These are phyloP conservation scores for Teratosphaeriaceae sp. DNA, from an alignment of 2,329 filamentous ascomycete genomes.

Conservation along the genomic window DNA sequence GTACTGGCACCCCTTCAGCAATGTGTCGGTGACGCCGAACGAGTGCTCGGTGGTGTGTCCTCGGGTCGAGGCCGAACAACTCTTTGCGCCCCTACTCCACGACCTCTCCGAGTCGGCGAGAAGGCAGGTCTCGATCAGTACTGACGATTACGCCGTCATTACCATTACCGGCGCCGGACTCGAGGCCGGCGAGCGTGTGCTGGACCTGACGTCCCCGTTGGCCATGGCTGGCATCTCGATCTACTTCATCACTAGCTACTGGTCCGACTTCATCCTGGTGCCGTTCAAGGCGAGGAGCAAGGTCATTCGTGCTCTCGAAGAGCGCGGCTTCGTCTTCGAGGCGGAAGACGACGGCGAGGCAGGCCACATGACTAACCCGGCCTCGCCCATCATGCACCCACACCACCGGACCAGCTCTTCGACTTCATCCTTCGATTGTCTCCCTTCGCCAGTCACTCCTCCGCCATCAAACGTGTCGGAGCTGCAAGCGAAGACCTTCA, in stretches of 20 bases:
- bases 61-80: constrained; percentile 60
- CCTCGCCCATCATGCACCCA: constrained; percentile 49
- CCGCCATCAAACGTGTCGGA: constrained; percentile 72
- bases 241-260: constrained; percentile 98
- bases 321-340: constrained; percentile 78
- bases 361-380: constrained; percentile 41
- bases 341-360: constrained; percentile 46
- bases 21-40: constrained; percentile 84
- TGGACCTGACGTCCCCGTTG: constrained; percentile 84
- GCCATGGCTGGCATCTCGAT: constrained; percentile 91
- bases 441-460: constrained; percentile 57
- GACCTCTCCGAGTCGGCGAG: constrained; percentile 47
- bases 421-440: constrained; percentile 39
- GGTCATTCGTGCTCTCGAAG: constrained; percentile 70
- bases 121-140: constrained; percentile 61
- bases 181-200: constrained; percentile 82
- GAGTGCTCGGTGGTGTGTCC: constrained; percentile 93
- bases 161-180: constrained; percentile 85
- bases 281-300: constrained; percentile 66
- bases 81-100: constrained; percentile 68
- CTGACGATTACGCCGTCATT: constrained; percentile 80
- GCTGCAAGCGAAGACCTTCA: constrained; percentile 76
- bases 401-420: constrained; percentile 44
- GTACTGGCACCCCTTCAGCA: constrained; percentile 71
- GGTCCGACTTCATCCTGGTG: constrained; percentile 93